phyloP scores from a whole-genome alignment of 306 rosid species.

The Cyclanthera cordifolia region DNA sequence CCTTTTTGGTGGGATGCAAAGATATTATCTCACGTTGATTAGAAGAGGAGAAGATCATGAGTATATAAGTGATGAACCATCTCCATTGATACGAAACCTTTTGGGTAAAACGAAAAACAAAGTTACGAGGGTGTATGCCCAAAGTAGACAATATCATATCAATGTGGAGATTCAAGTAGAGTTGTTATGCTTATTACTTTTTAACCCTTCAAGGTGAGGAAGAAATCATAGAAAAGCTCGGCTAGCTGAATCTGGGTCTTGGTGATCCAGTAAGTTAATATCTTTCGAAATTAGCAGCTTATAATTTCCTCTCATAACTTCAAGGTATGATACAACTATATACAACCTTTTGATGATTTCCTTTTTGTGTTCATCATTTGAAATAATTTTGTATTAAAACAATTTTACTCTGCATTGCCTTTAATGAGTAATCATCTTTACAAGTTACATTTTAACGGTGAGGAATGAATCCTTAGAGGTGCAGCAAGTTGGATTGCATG shows the following conservation, averaged over 20 bases:
- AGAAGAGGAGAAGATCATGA: no score
- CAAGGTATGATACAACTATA: background rate
- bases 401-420: background rate
- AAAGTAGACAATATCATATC: no score
- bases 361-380: background rate
- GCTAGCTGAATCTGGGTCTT: slow-evolving; percentile 61
- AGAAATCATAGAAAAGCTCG: slow-evolving; percentile 60
- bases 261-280: slow-evolving; percentile 70
- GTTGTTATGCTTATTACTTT: no score
- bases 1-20: no score
- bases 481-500: background rate
- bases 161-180: no score
- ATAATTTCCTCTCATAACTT: slow-evolving; percentile 2
- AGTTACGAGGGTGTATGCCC: no score
- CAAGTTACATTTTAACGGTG: background rate
- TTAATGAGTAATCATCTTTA: background rate
- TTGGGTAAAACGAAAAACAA: no score
- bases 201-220: slow-evolving; percentile 31
- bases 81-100: no score
- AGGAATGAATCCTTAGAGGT: background rate
- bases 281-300: background rate
- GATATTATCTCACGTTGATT: no score
- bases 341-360: background rate
- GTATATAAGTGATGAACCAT: no score
- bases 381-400: background rate